Evolutionary conservation across 2,329 filamentous ascomycete genomes (phyloP).

Genomic region (Corinectria fuckeliana): DNA sequence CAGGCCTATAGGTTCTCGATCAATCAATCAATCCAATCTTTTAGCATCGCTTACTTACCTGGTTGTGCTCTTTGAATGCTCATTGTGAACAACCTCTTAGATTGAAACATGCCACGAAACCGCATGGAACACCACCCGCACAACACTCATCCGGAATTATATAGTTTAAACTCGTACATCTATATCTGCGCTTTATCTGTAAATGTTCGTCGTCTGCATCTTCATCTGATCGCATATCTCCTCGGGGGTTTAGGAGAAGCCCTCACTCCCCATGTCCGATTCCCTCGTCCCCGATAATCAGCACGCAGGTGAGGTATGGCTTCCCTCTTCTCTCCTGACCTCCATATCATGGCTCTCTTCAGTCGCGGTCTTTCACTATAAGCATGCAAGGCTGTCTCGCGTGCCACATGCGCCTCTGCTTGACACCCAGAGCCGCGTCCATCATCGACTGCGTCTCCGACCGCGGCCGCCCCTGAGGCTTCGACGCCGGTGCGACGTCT

Average conservation of each 20-base stretch:
- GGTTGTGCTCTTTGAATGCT: no score
- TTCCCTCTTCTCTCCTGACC: conserved; percentile 7
- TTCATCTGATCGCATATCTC: conserved; percentile 19
- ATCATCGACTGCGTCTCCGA: conserved; percentile 64
- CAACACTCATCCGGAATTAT: not conserved
- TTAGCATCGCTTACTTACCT: no score
- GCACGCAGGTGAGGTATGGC: conserved; percentile 5
- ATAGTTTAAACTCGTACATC: conserved; percentile 4
- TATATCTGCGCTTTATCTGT: not conserved
- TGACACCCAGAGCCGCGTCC: conserved; percentile 64
- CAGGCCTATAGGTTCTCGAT: no score
- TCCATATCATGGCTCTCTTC: conserved; percentile 6
- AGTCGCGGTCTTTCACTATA: conserved; percentile 55
- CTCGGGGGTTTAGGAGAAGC: not conserved
- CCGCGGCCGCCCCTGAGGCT: conserved; percentile 45
- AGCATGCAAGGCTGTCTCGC: conserved; percentile 63
- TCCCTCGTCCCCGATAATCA: conserved; percentile 14
- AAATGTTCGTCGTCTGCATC: conserved; percentile 21
- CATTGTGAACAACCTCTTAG: no score
- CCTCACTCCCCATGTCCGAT: not conserved
- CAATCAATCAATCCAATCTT: no score
- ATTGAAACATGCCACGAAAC: no score
- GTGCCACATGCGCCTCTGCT: conserved; percentile 70
- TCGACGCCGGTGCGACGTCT: conserved; percentile 39
- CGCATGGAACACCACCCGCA: not conserved